Base-by-base conservation (phyloP, 306 rosid genomes). In the Luffa acutangula region DNA sequence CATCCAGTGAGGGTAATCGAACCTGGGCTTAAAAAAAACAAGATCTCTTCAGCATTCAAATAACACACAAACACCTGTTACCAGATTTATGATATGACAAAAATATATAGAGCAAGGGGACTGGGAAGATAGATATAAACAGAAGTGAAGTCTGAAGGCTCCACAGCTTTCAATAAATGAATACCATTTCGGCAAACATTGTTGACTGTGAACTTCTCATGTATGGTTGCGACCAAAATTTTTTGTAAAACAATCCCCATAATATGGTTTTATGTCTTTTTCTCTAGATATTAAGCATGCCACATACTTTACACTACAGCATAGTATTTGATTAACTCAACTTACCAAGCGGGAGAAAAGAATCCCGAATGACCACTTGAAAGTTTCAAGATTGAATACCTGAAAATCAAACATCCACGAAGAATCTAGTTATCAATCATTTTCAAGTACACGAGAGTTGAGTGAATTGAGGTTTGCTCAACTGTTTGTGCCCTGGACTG, bases 291-390 rank as follows among this genome's bases (percentile, higher is more conserved):
- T 72, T 72, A 42, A 60, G 33, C 7, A 25, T 20, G 18, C 17
- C 45, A 45, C 58, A 42, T 43, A 77, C 37, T 41, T n/a, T 4
- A 77, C 3, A 11, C 10, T 4, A 77, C 3, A 11, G 34, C 52
- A 73, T 31, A 51, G 39, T 76, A 70, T 42, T 77, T 65, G 41
- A 75, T 83, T 34, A 67, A 64, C 42, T 70, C 69, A 46, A 84
- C 98, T 88, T 86, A 94, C 98, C 98, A 94, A 82, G 70, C 97
- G 98, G 2, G 97, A 94, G 91, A 94, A 92, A 80, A 94, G 95
- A 84, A 94, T 94, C 20, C 98, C 98, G 69, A 94, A 94, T 46
- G 98, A 94, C 98, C 98, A 94, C 82, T 87, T 94, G 92, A 92
- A 94, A 82, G 93, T 88, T 80, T 89, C 97, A 10, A 94, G 80